These are phyloP conservation scores for Solanum hybrid DNA, from an alignment of 305 asterid genomes.

Conservation along the genomic window DNA sequence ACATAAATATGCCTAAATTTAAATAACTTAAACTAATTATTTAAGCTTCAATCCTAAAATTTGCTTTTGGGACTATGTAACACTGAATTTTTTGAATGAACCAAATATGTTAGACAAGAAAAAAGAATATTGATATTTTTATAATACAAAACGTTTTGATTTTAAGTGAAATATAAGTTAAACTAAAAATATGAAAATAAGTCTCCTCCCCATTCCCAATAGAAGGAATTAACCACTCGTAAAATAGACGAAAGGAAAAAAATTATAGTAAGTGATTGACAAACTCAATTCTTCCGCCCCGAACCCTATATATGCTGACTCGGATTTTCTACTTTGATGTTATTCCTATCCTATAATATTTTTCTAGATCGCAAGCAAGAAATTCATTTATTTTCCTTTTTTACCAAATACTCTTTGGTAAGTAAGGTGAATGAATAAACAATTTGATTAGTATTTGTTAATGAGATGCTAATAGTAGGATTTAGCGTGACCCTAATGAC, in stretches of 20 bases:
- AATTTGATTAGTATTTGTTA: not conserved
- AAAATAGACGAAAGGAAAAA: too few relatives aligned
- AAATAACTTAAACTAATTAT: not conserved
- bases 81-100: not conserved
- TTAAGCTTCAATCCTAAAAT: not conserved
- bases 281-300: not conserved
- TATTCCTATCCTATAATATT: too few relatives aligned
- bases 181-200: not conserved
- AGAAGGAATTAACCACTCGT: not conserved
- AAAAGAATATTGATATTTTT: not conserved
- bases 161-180: not conserved
- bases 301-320: not conserved
- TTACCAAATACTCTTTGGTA: not conserved
- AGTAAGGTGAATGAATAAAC: not conserved
- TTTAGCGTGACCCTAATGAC: not conserved
- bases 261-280: not conserved
- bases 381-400: not conserved
- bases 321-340: not conserved
- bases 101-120: not conserved
- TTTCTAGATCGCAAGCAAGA: not conserved
- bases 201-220: too few relatives aligned
- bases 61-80: not conserved
- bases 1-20: not conserved
- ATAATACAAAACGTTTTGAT: not conserved
- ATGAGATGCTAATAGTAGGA: not conserved